Percentiles rank a stretch among this genome's conserved stretches.
phyloP scores from a whole-genome alignment of 2,329 filamentous ascomycete species.

The Botrytis medusae region DNA sequence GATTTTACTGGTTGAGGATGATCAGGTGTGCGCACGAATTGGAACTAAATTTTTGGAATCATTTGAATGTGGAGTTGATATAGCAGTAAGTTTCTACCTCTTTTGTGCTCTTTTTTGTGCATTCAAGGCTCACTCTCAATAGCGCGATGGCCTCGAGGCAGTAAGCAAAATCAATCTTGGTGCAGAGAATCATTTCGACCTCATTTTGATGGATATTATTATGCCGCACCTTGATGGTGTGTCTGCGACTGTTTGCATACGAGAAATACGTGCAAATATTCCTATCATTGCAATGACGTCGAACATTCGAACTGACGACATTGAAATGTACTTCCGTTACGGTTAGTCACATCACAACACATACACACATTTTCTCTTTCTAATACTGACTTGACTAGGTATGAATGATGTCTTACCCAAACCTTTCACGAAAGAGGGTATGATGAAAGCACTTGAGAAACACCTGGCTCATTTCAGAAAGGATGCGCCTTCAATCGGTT shows the following conservation, averaged over 20 bases:
- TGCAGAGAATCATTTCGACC: constrained; percentile 52
- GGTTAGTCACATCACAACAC: constrained; percentile 57
- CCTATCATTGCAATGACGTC: constrained; percentile 99
- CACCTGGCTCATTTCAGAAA: constrained; percentile 84
- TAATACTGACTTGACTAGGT: constrained; percentile 54
- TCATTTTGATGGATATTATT: constrained; percentile 90
- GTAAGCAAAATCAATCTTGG: constrained; percentile 73
- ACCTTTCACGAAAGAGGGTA: constrained; percentile 87
- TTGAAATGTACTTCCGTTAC: constrained; percentile 95
- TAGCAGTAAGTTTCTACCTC: constrained; percentile 54
- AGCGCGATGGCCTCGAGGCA: constrained; percentile 87
- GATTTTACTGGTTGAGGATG: constrained; percentile 87
- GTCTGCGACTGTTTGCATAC: constrained; percentile 88
- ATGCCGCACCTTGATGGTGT: constrained; percentile 97
- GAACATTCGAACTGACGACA: constrained; percentile 94
- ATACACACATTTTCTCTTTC: background rate
- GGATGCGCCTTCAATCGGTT: constrained; percentile 40
- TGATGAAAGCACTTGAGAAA: constrained; percentile 82
- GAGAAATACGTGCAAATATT: constrained; percentile 76
- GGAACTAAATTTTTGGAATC: constrained; percentile 66
- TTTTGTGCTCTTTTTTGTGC: background rate
- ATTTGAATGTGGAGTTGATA: constrained; percentile 66
- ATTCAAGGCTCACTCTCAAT: constrained; percentile 25
- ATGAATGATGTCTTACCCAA: constrained; percentile 98
- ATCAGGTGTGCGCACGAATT: constrained; percentile 65